Evolutionary conservation across 176 grass and related monocot genomes (phyloP).

Genomic region (Raddia distichophylla): DNA sequence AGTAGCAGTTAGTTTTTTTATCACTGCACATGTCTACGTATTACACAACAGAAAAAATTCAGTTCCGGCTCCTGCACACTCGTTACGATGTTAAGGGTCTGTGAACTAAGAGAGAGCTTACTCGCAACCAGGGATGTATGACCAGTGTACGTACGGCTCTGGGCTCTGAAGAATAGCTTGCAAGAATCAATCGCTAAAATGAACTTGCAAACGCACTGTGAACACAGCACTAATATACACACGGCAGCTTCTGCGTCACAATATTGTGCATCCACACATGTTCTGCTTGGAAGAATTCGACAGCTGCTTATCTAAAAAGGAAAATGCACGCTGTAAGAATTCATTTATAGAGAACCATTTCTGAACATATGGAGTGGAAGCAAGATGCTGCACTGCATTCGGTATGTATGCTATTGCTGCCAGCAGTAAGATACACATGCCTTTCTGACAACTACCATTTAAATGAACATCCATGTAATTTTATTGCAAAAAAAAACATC

Average conservation of each 20-base stretch:
- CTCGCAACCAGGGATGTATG: constrained; percentile 33
- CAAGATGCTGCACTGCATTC: neutral
- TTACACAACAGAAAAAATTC: constrained; percentile 35
- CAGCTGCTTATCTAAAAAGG: constrained; percentile 59
- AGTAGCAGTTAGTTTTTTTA: constrained; percentile 15
- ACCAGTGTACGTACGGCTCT: constrained; percentile 29
- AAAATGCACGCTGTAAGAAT: neutral
- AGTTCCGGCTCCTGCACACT: constrained; percentile 34
- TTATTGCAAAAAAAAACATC: neutral
- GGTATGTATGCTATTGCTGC: too few relatives aligned
- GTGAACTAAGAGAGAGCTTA: constrained; percentile 30
- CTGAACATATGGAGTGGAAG: constrained; percentile 12
- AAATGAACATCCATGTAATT: neutral
- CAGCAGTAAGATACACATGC: neutral
- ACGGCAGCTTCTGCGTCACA: constrained; percentile 45
- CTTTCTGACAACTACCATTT: constrained; percentile 5
- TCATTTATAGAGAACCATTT: neutral
- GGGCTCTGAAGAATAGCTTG: constrained; percentile 46
- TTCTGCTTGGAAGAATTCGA: constrained; percentile 50
- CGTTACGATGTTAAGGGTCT: constrained; percentile 18
- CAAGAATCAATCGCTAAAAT: constrained; percentile 43
- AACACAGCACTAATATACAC: constrained; percentile 43
- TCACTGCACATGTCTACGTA: constrained; percentile 36
- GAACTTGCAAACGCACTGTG: constrained; percentile 45
- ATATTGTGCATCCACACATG: constrained; percentile 72